A percentile compares a stretch with the other conserved stretches of the same genome.
phyloP scores from a whole-genome alignment of 2,329 filamentous ascomycete species.

The Fusarium sp. region DNA sequence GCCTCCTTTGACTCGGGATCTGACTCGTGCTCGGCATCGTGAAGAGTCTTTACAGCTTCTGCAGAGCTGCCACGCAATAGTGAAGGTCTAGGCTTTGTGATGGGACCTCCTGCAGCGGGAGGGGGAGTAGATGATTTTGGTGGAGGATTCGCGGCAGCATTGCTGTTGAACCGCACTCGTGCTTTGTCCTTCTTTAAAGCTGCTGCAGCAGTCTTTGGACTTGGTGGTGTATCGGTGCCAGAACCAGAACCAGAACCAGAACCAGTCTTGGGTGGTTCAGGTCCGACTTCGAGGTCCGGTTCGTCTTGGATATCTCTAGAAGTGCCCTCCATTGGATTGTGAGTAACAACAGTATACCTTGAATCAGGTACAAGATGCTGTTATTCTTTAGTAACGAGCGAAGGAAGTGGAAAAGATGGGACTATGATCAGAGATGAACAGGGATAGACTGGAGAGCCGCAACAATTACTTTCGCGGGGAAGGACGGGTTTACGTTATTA shows the following conservation, averaged over 20 bases:
- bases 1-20: constrained; percentile 52
- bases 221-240: constrained; percentile 22
- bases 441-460: constrained; percentile 23
- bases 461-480: constrained; percentile 25
- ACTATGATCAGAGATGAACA: constrained; percentile 27
- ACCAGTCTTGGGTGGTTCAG: constrained; percentile 15
- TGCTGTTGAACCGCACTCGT: constrained; percentile 63
- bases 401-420: constrained; percentile 19
- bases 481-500: constrained; percentile 33
- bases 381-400: constrained; percentile 25
- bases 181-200: constrained; percentile 58
- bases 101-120: constrained; percentile 14
- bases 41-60: constrained; percentile 51
- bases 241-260: neutral
- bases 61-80: constrained; percentile 58
- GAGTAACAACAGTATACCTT: neutral
- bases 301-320: constrained; percentile 39
- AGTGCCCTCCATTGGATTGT: constrained; percentile 38
- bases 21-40: constrained; percentile 45
- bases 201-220: constrained; percentile 28
- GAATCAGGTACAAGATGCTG: neutral
- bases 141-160: constrained; percentile 51
- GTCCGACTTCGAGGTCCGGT: constrained; percentile 38
- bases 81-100: constrained; percentile 55
- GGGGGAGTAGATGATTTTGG: constrained; percentile 27